A percentile compares a stretch with the other conserved stretches of the same genome.
These are phyloP conservation scores for Tylopilus orsonianus DNA, from an alignment of 1,284 basidiomycete species.

Conservation along the genomic window DNA sequence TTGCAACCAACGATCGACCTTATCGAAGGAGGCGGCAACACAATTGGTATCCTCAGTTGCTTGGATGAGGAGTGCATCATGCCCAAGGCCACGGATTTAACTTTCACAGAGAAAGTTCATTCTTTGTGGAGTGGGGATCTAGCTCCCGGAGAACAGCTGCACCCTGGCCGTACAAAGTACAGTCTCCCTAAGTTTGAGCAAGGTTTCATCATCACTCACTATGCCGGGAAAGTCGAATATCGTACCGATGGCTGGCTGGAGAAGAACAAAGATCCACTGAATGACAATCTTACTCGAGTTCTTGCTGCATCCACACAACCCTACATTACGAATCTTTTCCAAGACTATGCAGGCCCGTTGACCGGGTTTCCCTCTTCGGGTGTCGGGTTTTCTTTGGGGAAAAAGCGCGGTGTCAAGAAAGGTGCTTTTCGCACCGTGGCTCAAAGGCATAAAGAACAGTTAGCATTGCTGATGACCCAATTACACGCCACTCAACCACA, in stretches of 20 bases:
- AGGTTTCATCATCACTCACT: constrained; percentile 96
- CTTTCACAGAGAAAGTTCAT: constrained; percentile 93
- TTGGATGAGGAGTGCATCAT: constrained; percentile 99
- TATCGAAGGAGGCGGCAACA: constrained; percentile 76
- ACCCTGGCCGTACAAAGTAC: constrained; percentile 83
- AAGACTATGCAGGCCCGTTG: constrained; percentile 68
- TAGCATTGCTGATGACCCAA: constrained; percentile 89
- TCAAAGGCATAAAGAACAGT: constrained; percentile 96
- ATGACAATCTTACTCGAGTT: constrained; percentile 93
- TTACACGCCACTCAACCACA: constrained; percentile 95
- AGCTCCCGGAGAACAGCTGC: constrained; percentile 51
- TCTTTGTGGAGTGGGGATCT: constrained; percentile 62
- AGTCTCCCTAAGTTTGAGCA: constrained; percentile 86
- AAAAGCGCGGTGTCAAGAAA: constrained; percentile 84
- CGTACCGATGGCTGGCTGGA: constrained; percentile 96
- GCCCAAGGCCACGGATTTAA: constrained; percentile 95
- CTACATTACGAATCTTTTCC: constrained; percentile 83
- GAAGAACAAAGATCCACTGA: constrained; percentile 99
- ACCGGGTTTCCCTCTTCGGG: constrained; percentile 30
- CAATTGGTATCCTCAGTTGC: constrained; percentile 90
- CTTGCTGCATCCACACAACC: constrained; percentile 82
- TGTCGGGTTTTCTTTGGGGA: constrained; percentile 53
- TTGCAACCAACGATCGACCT: constrained; percentile 98
- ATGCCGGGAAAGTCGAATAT: constrained; percentile 97
- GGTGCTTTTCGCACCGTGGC: constrained; percentile 97